These are phyloP conservation scores for Sporothrix variecibatus DNA, from an alignment of 2,329 filamentous ascomycete genomes.

Conservation along the genomic window DNA sequence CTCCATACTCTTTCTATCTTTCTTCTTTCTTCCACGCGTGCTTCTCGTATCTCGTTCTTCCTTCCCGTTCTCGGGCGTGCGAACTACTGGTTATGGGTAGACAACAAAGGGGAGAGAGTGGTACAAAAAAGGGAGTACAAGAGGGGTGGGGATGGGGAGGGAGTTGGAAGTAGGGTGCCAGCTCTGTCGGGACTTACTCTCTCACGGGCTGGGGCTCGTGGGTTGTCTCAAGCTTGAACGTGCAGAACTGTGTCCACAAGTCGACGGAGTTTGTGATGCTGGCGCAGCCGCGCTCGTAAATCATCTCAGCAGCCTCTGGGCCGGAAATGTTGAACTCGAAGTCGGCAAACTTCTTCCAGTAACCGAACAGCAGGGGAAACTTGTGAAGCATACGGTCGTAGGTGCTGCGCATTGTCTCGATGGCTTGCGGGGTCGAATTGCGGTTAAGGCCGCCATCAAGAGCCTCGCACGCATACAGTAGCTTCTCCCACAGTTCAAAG, in stretches of 20 bases:
- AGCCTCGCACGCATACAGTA: constrained; percentile 77
- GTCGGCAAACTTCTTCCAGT: constrained; percentile 99
- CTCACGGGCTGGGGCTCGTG: constrained; percentile 93
- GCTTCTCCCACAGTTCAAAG: constrained; percentile 93
- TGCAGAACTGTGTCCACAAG: constrained; percentile 95
- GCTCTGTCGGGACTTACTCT: constrained; percentile 82
- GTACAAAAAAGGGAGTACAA: neutral
- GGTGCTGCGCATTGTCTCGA: constrained; percentile 80
- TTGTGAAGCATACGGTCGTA: constrained; percentile 94
- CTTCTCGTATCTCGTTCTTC: neutral
- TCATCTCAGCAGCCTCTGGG: constrained; percentile 95
- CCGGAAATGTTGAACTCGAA: constrained; percentile 96
- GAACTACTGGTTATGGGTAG: constrained; percentile 52
- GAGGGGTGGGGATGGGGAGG: neutral
- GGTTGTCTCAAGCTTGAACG: constrained; percentile 96
- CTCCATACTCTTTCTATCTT: constrained; percentile 30
- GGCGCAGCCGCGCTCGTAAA: constrained; percentile 93
- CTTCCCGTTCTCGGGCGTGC: constrained; percentile 30
- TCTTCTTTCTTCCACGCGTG: neutral
- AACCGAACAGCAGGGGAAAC: constrained; percentile 93
- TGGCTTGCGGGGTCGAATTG: constrained; percentile 92
- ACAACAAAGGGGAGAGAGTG: constrained; percentile 49
- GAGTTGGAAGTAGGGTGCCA: neutral
- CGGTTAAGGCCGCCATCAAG: constrained; percentile 93
- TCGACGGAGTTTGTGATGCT: constrained; percentile 94